Conservation (phyloP, 441 rosid genomes). For the Viola pubescens region DNA sequence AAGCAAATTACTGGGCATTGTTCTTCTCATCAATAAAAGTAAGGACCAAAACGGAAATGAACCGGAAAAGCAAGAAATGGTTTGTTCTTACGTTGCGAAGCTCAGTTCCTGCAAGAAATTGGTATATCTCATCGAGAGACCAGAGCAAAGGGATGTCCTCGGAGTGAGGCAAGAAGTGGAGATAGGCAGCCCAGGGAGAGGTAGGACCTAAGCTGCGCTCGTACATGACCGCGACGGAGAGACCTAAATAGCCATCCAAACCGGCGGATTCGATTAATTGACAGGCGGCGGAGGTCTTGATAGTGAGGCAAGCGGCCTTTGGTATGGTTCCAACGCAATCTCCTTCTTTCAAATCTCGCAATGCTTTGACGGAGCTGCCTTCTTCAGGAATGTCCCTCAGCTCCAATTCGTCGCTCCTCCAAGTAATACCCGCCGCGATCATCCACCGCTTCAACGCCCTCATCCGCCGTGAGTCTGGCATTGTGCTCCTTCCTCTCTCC, state of each 20-base stretch:
- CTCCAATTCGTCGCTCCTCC: slow-evolving; percentile 40
- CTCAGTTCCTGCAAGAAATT: slow-evolving; percentile 70
- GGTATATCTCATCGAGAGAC: slow-evolving; percentile 51
- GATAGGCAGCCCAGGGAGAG: slow-evolving; percentile 77
- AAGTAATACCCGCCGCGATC: slow-evolving; percentile 51
- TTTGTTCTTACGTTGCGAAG: slow-evolving; percentile 51
- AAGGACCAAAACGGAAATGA: neutral
- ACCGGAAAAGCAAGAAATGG: neutral
- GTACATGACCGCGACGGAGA: slow-evolving; percentile 71
- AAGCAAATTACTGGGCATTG: slow-evolving; percentile 12
- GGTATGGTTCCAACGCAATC: slow-evolving; percentile 68
- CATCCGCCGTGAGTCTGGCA: slow-evolving; percentile 22
- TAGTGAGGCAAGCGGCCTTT: slow-evolving; percentile 69
- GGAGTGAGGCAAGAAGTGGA: slow-evolving; percentile 54
- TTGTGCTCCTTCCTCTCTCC: neutral
- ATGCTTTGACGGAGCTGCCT: slow-evolving; percentile 50
- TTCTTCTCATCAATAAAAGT: slow-evolving; percentile 1
- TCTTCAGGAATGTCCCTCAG: slow-evolving; percentile 34
- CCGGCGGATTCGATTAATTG: slow-evolving; percentile 47
- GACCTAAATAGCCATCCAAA: slow-evolving; percentile 55
- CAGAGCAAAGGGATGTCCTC: slow-evolving; percentile 66
- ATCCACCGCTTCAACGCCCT: slow-evolving; percentile 89
- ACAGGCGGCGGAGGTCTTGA: slow-evolving; percentile 48
- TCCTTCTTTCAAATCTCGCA: slow-evolving; percentile 56
- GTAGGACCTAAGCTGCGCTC: slow-evolving; percentile 58